Evolutionary conservation across 176 grass and related monocot genomes (phyloP), one percentile per base, ranked within the genome.

Genomic region (Avena eriantha): DNA sequence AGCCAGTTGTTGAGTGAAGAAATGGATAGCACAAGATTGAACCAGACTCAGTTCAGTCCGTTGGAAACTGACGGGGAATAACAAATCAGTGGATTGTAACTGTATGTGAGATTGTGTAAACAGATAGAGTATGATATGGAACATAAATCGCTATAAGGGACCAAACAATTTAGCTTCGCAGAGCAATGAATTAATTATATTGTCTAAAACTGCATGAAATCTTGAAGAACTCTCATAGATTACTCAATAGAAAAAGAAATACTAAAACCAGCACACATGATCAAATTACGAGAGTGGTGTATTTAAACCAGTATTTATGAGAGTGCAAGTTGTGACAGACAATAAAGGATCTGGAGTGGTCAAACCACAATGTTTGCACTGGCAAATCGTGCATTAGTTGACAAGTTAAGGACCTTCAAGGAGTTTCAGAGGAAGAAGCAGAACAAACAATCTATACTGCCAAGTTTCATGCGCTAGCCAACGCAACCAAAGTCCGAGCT

Each of bases 11-110:
- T 39, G 36, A 39, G 36, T 39, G 36, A 39, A 39, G 36, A 39
- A 39, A 39, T 39, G n/a, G 36, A 39, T 39, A 39, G 36, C 36
- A 39, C 36, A 39, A 39, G 36, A 39, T 39, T 39, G 36, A 39
- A n/a, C 10, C 17, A 16, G 18, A 35, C 64, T 18, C 64, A 15
- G 64, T 57, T 56, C 11, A 17, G 8, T 79, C 49, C 1, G 4
- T 15, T 48, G 22, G 7, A 80, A 80, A 80, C 14, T 47, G 41
- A 65, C 16, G 10, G 46, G 60, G 63, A 51, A 81, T 26, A 81
- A 36, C 19, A 78, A 14, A 19, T 68, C 11, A 36, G 10, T 53
- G 49, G 24, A 51, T 14, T 14, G 12, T 54, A 15, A 82, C 29
- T 69, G 47, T 57, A 39, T 36, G 34, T n/a, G 29, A 78, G 17